Evolutionary conservation across 2,329 filamentous ascomycete species (phyloP).

Genomic region (Emergomyces pasteurianus): DNA sequence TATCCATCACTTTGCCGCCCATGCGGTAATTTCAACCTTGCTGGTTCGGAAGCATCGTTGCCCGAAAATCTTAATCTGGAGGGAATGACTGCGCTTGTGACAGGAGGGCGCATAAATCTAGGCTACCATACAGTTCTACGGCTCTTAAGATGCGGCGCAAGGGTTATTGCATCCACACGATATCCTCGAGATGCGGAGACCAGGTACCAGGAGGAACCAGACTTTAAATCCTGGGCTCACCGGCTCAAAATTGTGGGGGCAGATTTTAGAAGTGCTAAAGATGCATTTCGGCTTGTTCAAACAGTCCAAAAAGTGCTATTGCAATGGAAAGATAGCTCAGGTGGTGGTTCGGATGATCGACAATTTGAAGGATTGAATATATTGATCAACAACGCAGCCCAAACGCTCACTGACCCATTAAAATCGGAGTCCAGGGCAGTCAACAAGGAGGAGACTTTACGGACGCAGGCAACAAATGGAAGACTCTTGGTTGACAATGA

Average conservation of each 20-base stretch:
- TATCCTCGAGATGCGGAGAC: slow-evolving; percentile 25
- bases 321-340: slow-evolving; percentile 10
- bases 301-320: slow-evolving; percentile 13
- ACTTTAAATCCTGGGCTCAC: slow-evolving; percentile 12
- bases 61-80: slow-evolving; percentile 18
- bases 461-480: background rate
- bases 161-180: slow-evolving; percentile 25
- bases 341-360: background rate
- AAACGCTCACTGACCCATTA: slow-evolving; percentile 26
- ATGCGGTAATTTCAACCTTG: slow-evolving; percentile 26
- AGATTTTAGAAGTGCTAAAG: slow-evolving; percentile 22
- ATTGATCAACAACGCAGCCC: slow-evolving; percentile 30
- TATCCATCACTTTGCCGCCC: slow-evolving; percentile 22
- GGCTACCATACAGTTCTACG: slow-evolving; percentile 24
- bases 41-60: slow-evolving; percentile 17
- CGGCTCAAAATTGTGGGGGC: slow-evolving; percentile 22
- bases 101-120: slow-evolving; percentile 25
- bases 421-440: slow-evolving; percentile 20
- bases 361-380: slow-evolving; percentile 18
- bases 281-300: slow-evolving; percentile 21
- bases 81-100: slow-evolving; percentile 22
- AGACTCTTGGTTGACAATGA: background rate
- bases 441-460: slow-evolving; percentile 13
- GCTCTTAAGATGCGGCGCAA: slow-evolving; percentile 24
- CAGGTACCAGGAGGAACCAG: slow-evolving; percentile 16